Conservation (phyloP, 1,139 yeast species). For the Zygoascus sp. region DNA sequence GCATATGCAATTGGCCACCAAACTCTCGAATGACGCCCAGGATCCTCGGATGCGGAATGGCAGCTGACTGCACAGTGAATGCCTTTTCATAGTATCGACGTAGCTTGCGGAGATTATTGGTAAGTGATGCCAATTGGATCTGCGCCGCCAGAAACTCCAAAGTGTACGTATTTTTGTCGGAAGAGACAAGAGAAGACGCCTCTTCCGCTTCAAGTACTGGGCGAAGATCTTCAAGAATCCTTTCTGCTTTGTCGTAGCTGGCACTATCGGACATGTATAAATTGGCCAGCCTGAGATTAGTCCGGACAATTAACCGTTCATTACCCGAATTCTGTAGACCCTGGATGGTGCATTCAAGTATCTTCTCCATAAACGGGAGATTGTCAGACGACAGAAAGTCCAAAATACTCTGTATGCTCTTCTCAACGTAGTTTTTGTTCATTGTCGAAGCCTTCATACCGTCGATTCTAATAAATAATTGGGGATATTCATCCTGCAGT, state of each 20-base stretch:
- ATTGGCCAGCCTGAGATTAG: slow-evolving; percentile 50
- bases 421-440: slow-evolving; percentile 49
- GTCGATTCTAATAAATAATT: slow-evolving; percentile 34
- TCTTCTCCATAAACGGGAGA: slow-evolving; percentile 28
- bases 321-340: slow-evolving; percentile 33
- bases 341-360: slow-evolving; percentile 31
- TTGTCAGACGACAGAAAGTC: slow-evolving; percentile 40
- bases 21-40: slow-evolving; percentile 70
- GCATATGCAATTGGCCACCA: slow-evolving; percentile 66
- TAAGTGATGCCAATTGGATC: slow-evolving; percentile 47
- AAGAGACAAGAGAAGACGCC: background rate
- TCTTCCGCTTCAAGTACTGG: slow-evolving; percentile 30
- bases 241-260: slow-evolving; percentile 38
- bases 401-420: slow-evolving; percentile 55
- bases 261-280: slow-evolving; percentile 41
- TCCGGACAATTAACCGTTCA: slow-evolving; percentile 55
- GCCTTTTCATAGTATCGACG: slow-evolving; percentile 49
- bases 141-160: slow-evolving; percentile 65
- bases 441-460: slow-evolving; percentile 10
- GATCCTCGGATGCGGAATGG: slow-evolving; percentile 71
- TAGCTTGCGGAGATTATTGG: slow-evolving; percentile 41
- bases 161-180: slow-evolving; percentile 30
- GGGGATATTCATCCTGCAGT: slow-evolving; percentile 34
- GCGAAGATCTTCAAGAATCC: slow-evolving; percentile 43
- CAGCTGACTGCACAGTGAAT: slow-evolving; percentile 51